These are phyloP conservation scores for Eucalyptus polybractea DNA, from an alignment of 345 rosid genomes.

Conservation along the genomic window DNA sequence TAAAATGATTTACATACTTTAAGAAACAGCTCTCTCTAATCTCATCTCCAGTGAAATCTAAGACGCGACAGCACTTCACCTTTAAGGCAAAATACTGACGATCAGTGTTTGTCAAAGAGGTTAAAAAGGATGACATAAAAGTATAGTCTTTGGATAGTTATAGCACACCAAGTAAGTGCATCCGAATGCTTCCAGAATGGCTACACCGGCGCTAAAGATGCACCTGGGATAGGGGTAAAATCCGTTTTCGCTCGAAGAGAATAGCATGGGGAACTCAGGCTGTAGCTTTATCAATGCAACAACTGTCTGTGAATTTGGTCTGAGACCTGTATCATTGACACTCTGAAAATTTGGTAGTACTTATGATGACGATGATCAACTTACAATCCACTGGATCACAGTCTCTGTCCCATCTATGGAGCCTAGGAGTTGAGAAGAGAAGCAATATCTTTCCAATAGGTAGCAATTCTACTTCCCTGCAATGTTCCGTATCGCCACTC, in stretches of 20 bases:
- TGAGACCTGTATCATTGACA: not conserved
- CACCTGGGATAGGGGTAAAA: not conserved
- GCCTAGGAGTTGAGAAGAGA: not conserved
- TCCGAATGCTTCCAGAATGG: not conserved
- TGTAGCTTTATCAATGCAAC: not conserved
- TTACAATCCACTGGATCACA: rapidly evolving
- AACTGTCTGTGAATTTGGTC: not conserved
- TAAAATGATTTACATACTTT: too few species aligned
- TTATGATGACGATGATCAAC: not conserved
- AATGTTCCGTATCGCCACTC: not conserved
- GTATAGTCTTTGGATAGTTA: not conserved
- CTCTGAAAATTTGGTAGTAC: not conserved
- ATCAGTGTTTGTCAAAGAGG: too few species aligned
- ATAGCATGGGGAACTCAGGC: rapidly evolving
- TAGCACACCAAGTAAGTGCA: not conserved
- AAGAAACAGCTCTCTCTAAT: too few species aligned
- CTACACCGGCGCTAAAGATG: rapidly evolving
- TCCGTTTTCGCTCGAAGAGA: not conserved
- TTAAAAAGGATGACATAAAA: too few species aligned
- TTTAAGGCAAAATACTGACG: too few species aligned
- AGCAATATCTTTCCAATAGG: not conserved
- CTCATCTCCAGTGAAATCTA: too few species aligned
- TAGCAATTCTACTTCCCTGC: not conserved
- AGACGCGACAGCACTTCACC: too few species aligned
- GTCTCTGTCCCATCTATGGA: not conserved